Percentiles rank a stretch among this genome's conserved stretches.
These are phyloP conservation scores for Mortierella sp. DNA, from an alignment of 371 early-diverging fungal genomes.

Conservation along the genomic window DNA sequence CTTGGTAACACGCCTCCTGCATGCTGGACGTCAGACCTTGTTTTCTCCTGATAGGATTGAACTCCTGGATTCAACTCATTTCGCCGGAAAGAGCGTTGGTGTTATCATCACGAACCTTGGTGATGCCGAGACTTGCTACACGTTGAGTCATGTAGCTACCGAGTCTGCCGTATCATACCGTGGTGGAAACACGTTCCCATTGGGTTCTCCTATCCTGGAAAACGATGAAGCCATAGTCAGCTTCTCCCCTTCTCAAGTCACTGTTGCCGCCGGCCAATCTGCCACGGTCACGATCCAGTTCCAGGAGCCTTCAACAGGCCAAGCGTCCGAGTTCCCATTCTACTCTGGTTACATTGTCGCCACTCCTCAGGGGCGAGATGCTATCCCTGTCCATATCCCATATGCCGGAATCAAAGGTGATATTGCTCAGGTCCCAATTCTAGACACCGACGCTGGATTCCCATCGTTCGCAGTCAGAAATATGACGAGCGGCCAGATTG, in stretches of 20 bases:
- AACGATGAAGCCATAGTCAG: slow-evolving; percentile 51
- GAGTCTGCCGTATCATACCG: slow-evolving; percentile 58
- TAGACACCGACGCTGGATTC: slow-evolving; percentile 47
- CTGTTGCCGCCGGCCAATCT: slow-evolving; percentile 58
- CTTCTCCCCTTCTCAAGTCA: slow-evolving; percentile 57
- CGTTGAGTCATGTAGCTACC: slow-evolving; percentile 58
- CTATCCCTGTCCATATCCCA: slow-evolving; percentile 57
- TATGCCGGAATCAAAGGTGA: slow-evolving; percentile 68
- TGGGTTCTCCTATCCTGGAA: slow-evolving; percentile 29
- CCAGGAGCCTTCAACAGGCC: slow-evolving; percentile 53
- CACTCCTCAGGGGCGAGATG: slow-evolving; percentile 34
- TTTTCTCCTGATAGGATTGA: slow-evolving; percentile 71
- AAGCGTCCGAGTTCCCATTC: slow-evolving; percentile 41
- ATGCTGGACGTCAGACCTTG: slow-evolving; percentile 34
- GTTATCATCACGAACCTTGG: slow-evolving; percentile 70
- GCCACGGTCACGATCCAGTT: slow-evolving; percentile 59
- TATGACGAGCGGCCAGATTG: slow-evolving; percentile 11
- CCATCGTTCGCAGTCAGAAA: slow-evolving; percentile 14
- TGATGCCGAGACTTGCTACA: slow-evolving; percentile 61
- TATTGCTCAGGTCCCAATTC: slow-evolving; percentile 59
- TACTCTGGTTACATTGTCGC: slow-evolving; percentile 53
- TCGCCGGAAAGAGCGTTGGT: slow-evolving; percentile 55
- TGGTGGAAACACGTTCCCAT: slow-evolving; percentile 34
- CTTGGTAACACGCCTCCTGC: no score
- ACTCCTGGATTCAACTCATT: slow-evolving; percentile 69